These are phyloP conservation scores for Termitomyces sp. DNA, from an alignment of 1,284 basidiomycete genomes.

Conservation along the genomic window DNA sequence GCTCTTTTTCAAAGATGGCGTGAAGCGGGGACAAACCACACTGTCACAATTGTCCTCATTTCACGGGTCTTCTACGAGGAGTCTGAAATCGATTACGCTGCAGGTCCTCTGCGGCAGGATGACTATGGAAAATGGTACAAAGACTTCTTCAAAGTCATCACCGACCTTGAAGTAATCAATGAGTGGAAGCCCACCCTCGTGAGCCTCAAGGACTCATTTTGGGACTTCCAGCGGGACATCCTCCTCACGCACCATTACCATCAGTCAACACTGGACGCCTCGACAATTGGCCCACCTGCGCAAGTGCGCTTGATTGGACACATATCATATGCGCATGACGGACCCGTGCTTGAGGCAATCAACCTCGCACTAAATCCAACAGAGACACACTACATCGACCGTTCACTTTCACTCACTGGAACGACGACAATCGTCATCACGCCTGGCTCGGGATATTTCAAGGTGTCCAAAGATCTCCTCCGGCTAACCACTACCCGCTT, in stretches of 20 bases:
- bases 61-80: conserved; percentile 91
- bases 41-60: conserved; percentile 91
- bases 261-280: conserved; percentile 44
- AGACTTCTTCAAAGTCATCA: conserved; percentile 93
- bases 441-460: conserved; percentile 92
- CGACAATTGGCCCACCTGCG: conserved; percentile 35
- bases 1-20: conserved; percentile 81
- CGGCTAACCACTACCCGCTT: conserved; percentile 93
- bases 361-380: conserved; percentile 92
- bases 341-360: conserved; percentile 90
- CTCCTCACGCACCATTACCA: conserved; percentile 83
- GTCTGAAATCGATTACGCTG: conserved; percentile 74
- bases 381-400: conserved; percentile 94
- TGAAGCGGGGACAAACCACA: conserved; percentile 84
- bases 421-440: conserved; percentile 83
- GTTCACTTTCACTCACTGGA: conserved; percentile 92
- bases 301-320: conserved; percentile 73
- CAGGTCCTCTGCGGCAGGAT: conserved; percentile 69
- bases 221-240: conserved; percentile 85
- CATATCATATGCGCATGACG: conserved; percentile 87
- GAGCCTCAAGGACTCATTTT: conserved; percentile 83
- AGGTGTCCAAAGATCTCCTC: conserved; percentile 86
- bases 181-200: conserved; percentile 88
- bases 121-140: conserved; percentile 82
- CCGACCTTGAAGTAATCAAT: conserved; percentile 83